These are phyloP conservation scores for Purpureocillium lavendulum DNA, from an alignment of 2,329 filamentous ascomycete species.

Conservation along the genomic window DNA sequence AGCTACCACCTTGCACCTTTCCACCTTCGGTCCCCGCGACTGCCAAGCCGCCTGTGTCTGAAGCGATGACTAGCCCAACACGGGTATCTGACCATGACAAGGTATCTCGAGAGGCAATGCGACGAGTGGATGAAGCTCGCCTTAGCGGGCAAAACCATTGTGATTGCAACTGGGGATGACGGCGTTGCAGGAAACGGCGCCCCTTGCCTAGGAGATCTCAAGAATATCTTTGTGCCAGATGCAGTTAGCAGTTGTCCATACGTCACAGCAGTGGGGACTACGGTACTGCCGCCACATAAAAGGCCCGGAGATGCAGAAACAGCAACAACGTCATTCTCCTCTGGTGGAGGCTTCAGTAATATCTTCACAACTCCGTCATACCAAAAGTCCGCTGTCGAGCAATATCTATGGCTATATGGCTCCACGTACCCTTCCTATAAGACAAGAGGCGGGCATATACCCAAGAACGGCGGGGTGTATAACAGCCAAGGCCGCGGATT, in stretches of 20 bases:
- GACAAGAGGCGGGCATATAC: constrained; percentile 8
- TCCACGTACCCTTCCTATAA: constrained; percentile 9
- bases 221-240: constrained; percentile 36
- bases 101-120: constrained; percentile 33
- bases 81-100: too few species aligned
- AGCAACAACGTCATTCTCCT: constrained; percentile 28
- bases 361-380: constrained; percentile 38
- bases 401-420: constrained; percentile 7
- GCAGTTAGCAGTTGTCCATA: constrained; percentile 41
- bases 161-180: constrained; percentile 27
- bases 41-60: too few species aligned
- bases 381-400: constrained; percentile 24
- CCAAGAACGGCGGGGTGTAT: constrained; percentile 19
- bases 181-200: constrained; percentile 10
- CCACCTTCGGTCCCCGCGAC: too few species aligned
- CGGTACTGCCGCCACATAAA: constrained; percentile 18
- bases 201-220: constrained; percentile 14
- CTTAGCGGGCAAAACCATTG: constrained; percentile 39
- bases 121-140: constrained; percentile 49
- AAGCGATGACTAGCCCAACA: too few species aligned
- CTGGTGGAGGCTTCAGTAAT: constrained; percentile 42
- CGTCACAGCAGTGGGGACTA: constrained; percentile 41
- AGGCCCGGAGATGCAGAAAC: constrained; percentile 7
- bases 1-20: too few species aligned
- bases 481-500: constrained; percentile 38